Conservation (phyloP, 768 basidiomycete genomes). For the Dacryopinax spathularia region DNA sequence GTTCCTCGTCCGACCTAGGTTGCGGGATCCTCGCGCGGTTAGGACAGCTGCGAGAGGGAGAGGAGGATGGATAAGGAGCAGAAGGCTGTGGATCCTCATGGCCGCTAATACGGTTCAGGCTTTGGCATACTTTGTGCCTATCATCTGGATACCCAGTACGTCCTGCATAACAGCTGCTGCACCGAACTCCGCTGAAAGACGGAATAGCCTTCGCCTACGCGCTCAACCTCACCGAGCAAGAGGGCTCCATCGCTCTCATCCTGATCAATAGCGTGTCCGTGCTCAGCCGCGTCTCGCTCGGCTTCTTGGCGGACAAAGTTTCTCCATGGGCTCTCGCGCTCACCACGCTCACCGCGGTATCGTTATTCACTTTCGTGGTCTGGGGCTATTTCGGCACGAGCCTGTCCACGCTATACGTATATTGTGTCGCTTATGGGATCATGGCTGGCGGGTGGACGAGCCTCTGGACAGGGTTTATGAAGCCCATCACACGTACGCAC, state of each 20-base stretch:
- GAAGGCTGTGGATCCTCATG: slow-evolving; percentile 19
- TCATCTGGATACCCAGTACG: slow-evolving; percentile 20
- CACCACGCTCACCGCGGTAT: slow-evolving; percentile 15
- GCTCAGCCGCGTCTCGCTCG: slow-evolving; percentile 18
- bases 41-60: slow-evolving; percentile 16
- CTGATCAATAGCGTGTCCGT: slow-evolving; percentile 21
- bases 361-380: slow-evolving; percentile 20
- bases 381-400: slow-evolving; percentile 22
- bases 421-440: slow-evolving; percentile 19
- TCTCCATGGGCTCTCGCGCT: slow-evolving; percentile 19
- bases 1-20: slow-evolving; percentile 19
- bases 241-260: slow-evolving; percentile 17
- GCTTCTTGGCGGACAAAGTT: slow-evolving; percentile 20
- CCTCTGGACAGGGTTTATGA: slow-evolving; percentile 20
- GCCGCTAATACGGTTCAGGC: slow-evolving; percentile 18
- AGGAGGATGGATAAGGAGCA: slow-evolving; percentile 15
- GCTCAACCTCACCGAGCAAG: slow-evolving; percentile 15
- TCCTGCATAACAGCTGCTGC: too few relatives aligned
- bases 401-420: slow-evolving; percentile 18
- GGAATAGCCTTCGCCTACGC: slow-evolving; percentile 19
- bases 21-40: slow-evolving; percentile 16
- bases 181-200: background rate
- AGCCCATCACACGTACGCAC: slow-evolving; percentile 17
- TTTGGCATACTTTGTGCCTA: slow-evolving; percentile 18
- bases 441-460: slow-evolving; percentile 21